A percentile compares a stretch with the other conserved stretches of the same genome.
phyloP scores from a whole-genome alignment of 768 basidiomycete genomes.

The Boletus pseudopeckii region DNA sequence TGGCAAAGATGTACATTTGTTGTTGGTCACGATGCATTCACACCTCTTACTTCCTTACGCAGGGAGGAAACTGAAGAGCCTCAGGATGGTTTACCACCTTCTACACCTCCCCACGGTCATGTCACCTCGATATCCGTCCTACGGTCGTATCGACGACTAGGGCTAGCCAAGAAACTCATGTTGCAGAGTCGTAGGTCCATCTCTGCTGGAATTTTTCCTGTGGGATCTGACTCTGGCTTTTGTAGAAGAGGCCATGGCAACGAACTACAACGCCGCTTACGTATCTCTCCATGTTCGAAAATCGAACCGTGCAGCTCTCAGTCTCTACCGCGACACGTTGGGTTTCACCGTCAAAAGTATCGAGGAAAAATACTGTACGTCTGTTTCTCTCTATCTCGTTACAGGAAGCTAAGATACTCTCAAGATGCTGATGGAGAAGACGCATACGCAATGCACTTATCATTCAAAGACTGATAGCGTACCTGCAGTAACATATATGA shows the following conservation, averaged over 20 bases:
- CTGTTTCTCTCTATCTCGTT: background rate
- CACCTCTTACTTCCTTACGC: slow-evolving; percentile 27
- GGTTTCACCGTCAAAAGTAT: slow-evolving; percentile 85
- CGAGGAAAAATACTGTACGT: slow-evolving; percentile 89
- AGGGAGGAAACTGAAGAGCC: slow-evolving; percentile 54
- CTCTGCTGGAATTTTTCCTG: background rate
- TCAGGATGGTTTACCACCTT: slow-evolving; percentile 49
- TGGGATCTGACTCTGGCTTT: slow-evolving; percentile 1
- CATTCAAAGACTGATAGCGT: slow-evolving; percentile 38
- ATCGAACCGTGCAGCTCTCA: slow-evolving; percentile 91
- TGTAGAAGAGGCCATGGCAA: slow-evolving; percentile 87
- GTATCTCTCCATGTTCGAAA: slow-evolving; percentile 91
- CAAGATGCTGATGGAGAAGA: slow-evolving; percentile 94
- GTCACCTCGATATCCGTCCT: slow-evolving; percentile 97
- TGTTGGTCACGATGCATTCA: background rate
- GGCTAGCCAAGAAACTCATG: slow-evolving; percentile 94
- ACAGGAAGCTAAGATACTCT: slow-evolving; percentile 7
- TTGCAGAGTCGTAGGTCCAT: slow-evolving; percentile 74
- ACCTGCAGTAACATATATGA: background rate
- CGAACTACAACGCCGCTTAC: slow-evolving; percentile 78
- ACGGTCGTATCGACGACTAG: slow-evolving; percentile 84
- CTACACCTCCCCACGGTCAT: slow-evolving; percentile 72
- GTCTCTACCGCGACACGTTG: slow-evolving; percentile 82
- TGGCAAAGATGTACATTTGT: slow-evolving; percentile 83
- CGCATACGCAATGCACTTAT: slow-evolving; percentile 85